Percentiles rank a stretch among this genome's conserved stretches.
Conservation (phyloP, 805 yeast species). For the Suhomyces sp. region DNA sequence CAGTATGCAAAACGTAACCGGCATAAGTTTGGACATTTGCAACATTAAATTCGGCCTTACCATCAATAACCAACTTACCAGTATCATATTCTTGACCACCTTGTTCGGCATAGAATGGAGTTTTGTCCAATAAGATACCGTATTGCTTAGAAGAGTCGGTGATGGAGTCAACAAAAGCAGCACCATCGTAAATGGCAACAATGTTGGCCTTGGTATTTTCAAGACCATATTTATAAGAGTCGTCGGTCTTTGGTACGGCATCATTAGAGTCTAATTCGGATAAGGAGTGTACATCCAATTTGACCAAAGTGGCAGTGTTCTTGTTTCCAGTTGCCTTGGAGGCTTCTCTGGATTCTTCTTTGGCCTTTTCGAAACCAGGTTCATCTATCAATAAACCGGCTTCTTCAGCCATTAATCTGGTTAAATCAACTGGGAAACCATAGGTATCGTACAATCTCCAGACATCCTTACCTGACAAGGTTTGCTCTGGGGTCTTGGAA, state of each 20-base stretch:
- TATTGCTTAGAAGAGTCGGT: constrained; percentile 46
- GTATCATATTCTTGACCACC: constrained; percentile 99
- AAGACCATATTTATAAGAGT: constrained; percentile 69
- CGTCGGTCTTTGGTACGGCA: constrained; percentile 77
- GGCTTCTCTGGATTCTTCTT: constrained; percentile 86
- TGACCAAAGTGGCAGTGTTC: constrained; percentile 58
- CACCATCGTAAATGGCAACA: constrained; percentile 69
- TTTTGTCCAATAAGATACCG: constrained; percentile 83
- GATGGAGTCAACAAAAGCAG: constrained; percentile 53
- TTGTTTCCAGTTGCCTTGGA: constrained; percentile 81
- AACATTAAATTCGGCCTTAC: constrained; percentile 81
- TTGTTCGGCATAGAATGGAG: constrained; percentile 97
- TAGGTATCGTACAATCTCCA: constrained; percentile 98
- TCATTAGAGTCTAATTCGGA: constrained; percentile 63
- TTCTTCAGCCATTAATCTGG: constrained; percentile 98
- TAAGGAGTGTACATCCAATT: constrained; percentile 88
- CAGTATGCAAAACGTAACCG: constrained; percentile 96
- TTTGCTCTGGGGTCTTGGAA: constrained; percentile 66
- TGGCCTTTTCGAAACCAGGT: constrained; percentile 87
- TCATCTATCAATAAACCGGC: constrained; percentile 91
- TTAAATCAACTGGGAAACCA: constrained; percentile 98
- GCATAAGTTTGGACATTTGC: constrained; percentile 89
- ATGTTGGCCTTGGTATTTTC: constrained; percentile 70
- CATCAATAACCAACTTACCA: constrained; percentile 89
- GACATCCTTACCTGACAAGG: constrained; percentile 88